A percentile compares a stretch with the other conserved stretches of the same genome.
phyloP scores from a whole-genome alignment of 768 basidiomycete species.

The Mycena crocata region DNA sequence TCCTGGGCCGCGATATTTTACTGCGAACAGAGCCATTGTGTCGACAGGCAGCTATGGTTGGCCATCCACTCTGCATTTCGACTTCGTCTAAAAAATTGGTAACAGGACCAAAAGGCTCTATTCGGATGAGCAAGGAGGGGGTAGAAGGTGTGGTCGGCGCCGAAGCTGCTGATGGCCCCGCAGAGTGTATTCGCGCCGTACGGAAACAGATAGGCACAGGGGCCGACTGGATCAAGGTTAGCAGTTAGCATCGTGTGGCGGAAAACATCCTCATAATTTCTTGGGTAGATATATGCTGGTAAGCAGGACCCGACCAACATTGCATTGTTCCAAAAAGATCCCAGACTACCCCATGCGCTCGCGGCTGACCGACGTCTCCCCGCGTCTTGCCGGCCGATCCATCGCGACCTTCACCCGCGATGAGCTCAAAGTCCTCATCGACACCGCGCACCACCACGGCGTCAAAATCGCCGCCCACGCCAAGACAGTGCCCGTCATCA shows the following conservation, averaged over 20 bases:
- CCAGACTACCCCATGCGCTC: slow-evolving; percentile 68
- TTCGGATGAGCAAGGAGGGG: slow-evolving; percentile 60
- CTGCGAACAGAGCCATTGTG: slow-evolving; percentile 68
- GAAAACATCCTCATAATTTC: slow-evolving; percentile 12
- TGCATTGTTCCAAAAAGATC: slow-evolving; percentile 15
- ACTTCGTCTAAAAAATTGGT: not conserved
- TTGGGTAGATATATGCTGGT: slow-evolving; percentile 60
- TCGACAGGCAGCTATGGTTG: slow-evolving; percentile 71
- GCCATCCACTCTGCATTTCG: slow-evolving; percentile 1
- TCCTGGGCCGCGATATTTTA: slow-evolving; percentile 74
- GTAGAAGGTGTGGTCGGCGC: slow-evolving; percentile 69
- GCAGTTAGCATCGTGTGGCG: not conserved
- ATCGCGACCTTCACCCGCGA: slow-evolving; percentile 56
- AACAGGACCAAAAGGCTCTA: slow-evolving; percentile 64
- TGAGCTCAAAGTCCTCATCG: slow-evolving; percentile 63
- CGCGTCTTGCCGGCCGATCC: slow-evolving; percentile 45
- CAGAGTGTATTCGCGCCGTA: slow-evolving; percentile 65
- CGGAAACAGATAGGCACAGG: slow-evolving; percentile 72
- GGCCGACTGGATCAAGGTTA: slow-evolving; percentile 73
- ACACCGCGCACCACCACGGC: slow-evolving; percentile 61
- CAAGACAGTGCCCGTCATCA: slow-evolving; percentile 44
- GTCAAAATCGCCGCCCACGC: slow-evolving; percentile 73
- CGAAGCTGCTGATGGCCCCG: slow-evolving; percentile 67
- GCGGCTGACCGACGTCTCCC: slow-evolving; percentile 55
- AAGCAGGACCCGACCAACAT: not conserved